A percentile compares a stretch with the other conserved stretches of the same genome.
Evolutionary conservation across 2,329 filamentous ascomycete genomes (phyloP).

Genomic region (Dryadomyces quercivorus): DNA sequence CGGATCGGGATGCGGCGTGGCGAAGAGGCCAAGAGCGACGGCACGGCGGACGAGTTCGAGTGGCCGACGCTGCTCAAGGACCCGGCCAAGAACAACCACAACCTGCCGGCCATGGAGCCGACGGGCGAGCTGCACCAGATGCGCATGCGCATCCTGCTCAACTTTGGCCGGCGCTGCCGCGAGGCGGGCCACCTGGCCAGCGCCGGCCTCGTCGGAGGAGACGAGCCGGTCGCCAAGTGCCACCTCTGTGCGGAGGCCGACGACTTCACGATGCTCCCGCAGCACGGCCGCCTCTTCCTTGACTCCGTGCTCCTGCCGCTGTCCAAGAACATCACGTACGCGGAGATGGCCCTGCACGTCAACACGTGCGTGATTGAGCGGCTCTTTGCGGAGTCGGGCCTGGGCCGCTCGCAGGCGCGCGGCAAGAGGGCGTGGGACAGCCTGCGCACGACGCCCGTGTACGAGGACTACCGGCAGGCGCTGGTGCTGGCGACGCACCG

Average conservation of each 20-base stretch:
- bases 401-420: not conserved
- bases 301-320: constrained; percentile 10
- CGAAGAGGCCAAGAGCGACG: not conserved
- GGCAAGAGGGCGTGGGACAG: not conserved
- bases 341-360: constrained; percentile 7
- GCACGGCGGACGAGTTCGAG: not conserved
- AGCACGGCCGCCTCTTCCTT: constrained; percentile 9
- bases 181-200: not conserved
- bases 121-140: constrained; percentile 5
- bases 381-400: constrained; percentile 3
- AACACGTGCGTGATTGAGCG: constrained; percentile 8
- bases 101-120: constrained; percentile 6
- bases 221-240: not conserved
- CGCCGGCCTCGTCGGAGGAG: too few relatives aligned
- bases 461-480: constrained; percentile 8
- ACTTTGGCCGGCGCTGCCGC: constrained; percentile 8
- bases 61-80: constrained; percentile 1
- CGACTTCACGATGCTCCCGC: constrained; percentile 8
- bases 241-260: not conserved
- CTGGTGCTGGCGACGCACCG: constrained; percentile 5
- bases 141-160: constrained; percentile 8
- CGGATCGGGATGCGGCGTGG: not conserved
- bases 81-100: constrained; percentile 4
- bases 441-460: constrained; percentile 5
- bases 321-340: constrained; percentile 1